Percentiles rank a stretch among this genome's conserved stretches.
Conservation (phyloP, 2,329 filamentous ascomycete genomes). For the Knufia petricola region DNA sequence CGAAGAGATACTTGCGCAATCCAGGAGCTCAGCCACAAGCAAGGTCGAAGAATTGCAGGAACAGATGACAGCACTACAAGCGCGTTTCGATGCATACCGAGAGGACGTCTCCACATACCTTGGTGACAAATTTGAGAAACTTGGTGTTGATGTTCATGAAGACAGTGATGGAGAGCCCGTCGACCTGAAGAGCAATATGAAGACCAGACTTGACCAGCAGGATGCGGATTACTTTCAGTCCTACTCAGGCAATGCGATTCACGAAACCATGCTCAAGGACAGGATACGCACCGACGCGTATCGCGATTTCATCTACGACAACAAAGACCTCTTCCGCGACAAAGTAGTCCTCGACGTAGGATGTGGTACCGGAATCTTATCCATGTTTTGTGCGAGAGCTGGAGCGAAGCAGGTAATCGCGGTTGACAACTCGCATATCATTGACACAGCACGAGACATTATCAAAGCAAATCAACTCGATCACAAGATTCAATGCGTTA, state of each 20-base stretch:
- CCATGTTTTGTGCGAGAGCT: constrained; percentile 88
- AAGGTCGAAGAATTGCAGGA: constrained; percentile 52
- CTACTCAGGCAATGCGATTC: constrained; percentile 69
- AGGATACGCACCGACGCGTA: constrained; percentile 80
- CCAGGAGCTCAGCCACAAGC: constrained; percentile 24
- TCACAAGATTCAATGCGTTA: constrained; percentile 65
- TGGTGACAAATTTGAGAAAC: constrained; percentile 54
- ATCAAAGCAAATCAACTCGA: constrained; percentile 70
- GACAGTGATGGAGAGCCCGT: constrained; percentile 29
- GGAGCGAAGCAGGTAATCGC: constrained; percentile 80
- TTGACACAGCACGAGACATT: constrained; percentile 76
- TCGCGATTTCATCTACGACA: constrained; percentile 86
- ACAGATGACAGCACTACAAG: constrained; percentile 49
- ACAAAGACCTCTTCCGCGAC: constrained; percentile 75
- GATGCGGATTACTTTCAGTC: constrained; percentile 52
- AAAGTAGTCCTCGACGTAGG: constrained; percentile 88
- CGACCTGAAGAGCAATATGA: constrained; percentile 43
- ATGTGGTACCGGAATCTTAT: constrained; percentile 75
- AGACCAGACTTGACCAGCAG: constrained; percentile 14
- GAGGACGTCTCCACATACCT: constrained; percentile 57
- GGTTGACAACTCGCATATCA: constrained; percentile 86
- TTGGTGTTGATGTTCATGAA: constrained; percentile 31
- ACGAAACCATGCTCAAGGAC: constrained; percentile 94
- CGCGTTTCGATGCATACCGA: constrained; percentile 57
- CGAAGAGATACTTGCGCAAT: constrained; percentile 57